Percentiles rank a stretch among this genome's conserved stretches.
These are phyloP conservation scores for Xylariaceae sp. DNA, from an alignment of 2,329 filamentous ascomycete genomes.

Conservation along the genomic window DNA sequence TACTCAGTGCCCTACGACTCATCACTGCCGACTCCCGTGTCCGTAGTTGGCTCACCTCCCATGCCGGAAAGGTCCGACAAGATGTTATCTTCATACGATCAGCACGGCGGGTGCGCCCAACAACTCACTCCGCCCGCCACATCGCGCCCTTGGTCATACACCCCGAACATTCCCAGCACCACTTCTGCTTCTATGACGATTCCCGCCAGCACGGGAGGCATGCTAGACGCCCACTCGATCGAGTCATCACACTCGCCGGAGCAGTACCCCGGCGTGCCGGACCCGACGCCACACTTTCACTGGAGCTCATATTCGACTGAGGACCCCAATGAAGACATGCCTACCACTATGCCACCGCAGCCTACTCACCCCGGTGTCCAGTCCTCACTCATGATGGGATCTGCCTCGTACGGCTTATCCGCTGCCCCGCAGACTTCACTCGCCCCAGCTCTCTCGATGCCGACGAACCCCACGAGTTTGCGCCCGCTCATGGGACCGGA, in stretches of 20 bases:
- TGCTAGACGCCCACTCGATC: constrained; percentile 38
- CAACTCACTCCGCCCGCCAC: constrained; percentile 45
- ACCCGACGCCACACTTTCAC: constrained; percentile 31
- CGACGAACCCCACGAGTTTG: constrained; percentile 22
- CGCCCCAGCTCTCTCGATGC: constrained; percentile 22
- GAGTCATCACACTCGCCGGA: constrained; percentile 31
- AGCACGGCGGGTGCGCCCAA: constrained; percentile 38
- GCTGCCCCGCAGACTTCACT: constrained; percentile 20
- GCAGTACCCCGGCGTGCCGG: constrained; percentile 31
- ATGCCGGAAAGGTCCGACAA: constrained; percentile 40
- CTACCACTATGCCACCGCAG: constrained; percentile 27
- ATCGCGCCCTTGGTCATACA: constrained; percentile 43
- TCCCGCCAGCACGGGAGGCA: constrained; percentile 35
- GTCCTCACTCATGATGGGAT: constrained; percentile 24
- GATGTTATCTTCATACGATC: constrained; percentile 37
- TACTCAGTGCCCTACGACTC: constrained; percentile 38
- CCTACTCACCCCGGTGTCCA: constrained; percentile 23
- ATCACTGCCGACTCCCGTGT: constrained; percentile 48
- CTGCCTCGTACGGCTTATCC: constrained; percentile 10
- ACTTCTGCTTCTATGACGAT: constrained; percentile 39
- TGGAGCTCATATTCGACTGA: constrained; percentile 36
- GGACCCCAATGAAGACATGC: constrained; percentile 28
- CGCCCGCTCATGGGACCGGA: constrained; percentile 17
- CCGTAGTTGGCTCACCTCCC: constrained; percentile 44
- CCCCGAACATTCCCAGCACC: constrained; percentile 36